Percentiles rank a stretch among this genome's conserved stretches.
phyloP scores from a whole-genome alignment of 352 stramenopile species.

The Pythium apleroticum region DNA sequence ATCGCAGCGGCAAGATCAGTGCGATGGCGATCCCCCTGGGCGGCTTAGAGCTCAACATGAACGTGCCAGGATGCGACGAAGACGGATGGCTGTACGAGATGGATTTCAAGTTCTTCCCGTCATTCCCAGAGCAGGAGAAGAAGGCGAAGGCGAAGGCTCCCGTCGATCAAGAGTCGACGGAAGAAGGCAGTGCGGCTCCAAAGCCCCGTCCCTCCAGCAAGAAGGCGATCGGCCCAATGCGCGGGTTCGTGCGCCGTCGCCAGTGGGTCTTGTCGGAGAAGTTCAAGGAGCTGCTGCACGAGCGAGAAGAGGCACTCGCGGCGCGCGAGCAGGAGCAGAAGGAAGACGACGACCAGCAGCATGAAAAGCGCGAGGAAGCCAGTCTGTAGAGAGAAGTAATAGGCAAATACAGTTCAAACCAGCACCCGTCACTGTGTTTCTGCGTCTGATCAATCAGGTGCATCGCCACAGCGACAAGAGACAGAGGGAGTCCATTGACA shows the following conservation, averaged over 20 bases:
- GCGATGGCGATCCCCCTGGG: conserved; percentile 70
- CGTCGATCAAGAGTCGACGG: conserved; percentile 22
- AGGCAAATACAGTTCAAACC: not conserved
- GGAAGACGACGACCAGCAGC: not conserved
- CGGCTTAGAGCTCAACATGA: conserved; percentile 63
- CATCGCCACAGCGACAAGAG: not conserved
- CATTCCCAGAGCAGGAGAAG: conserved; percentile 32
- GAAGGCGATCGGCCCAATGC: conserved; percentile 35
- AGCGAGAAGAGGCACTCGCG: conserved; percentile 19
- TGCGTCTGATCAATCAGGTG: not conserved
- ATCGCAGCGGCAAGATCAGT: conserved; percentile 73
- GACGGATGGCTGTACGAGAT: conserved; percentile 86
- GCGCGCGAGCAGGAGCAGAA: not conserved
- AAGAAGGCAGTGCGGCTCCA: not conserved
- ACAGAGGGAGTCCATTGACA: not conserved
- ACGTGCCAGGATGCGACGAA: conserved; percentile 58
- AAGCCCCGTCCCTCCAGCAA: conserved; percentile 17
- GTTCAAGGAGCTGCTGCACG: conserved; percentile 43
- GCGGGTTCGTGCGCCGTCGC: conserved; percentile 69
- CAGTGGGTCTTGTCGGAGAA: conserved; percentile 69
- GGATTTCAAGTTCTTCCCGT: conserved; percentile 83
- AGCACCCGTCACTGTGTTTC: not conserved
- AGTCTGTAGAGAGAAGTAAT: not conserved
- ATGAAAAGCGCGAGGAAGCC: not conserved
- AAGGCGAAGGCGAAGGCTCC: not conserved